Evolutionary conservation across 805 yeast species (phyloP).

Genomic region (Wickerhamiella qilinensis): DNA sequence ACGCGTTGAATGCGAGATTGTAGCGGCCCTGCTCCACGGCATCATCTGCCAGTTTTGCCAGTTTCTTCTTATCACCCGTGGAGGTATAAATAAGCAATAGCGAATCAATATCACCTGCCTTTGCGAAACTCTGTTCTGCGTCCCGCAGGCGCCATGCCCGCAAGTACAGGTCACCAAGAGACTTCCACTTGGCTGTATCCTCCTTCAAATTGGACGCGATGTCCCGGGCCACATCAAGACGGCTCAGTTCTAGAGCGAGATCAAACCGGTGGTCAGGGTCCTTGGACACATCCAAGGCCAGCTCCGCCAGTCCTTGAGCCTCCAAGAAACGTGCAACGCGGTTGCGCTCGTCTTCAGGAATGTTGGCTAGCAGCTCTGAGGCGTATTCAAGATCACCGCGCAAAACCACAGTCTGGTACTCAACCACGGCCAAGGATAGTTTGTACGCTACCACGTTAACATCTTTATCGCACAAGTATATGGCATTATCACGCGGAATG

Average conservation of each 20-base stretch:
- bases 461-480: constrained; percentile 84
- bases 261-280: constrained; percentile 88
- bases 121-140: constrained; percentile 65
- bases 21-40: constrained; percentile 66
- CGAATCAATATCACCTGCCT: constrained; percentile 70
- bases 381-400: constrained; percentile 89
- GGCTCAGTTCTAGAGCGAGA: constrained; percentile 62
- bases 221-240: constrained; percentile 55
- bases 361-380: constrained; percentile 34
- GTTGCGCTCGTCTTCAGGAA: constrained; percentile 45
- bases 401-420: constrained; percentile 87
- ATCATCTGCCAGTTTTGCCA: constrained; percentile 43
- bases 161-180: constrained; percentile 77
- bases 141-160: constrained; percentile 60
- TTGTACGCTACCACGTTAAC: constrained; percentile 67
- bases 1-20: constrained; percentile 81
- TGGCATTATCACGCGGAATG: constrained; percentile 74
- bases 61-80: constrained; percentile 47
- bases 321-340: constrained; percentile 87
- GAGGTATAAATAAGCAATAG: constrained; percentile 70
- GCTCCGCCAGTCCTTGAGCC: constrained; percentile 73
- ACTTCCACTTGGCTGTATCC: constrained; percentile 58
- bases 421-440: constrained; percentile 72
- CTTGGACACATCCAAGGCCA: constrained; percentile 67
- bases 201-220: constrained; percentile 27